A percentile compares a stretch with the other conserved stretches of the same genome.
Evolutionary conservation across 2,329 filamentous ascomycete genomes (phyloP).

Genomic region (Arthrobotrys conoides): DNA sequence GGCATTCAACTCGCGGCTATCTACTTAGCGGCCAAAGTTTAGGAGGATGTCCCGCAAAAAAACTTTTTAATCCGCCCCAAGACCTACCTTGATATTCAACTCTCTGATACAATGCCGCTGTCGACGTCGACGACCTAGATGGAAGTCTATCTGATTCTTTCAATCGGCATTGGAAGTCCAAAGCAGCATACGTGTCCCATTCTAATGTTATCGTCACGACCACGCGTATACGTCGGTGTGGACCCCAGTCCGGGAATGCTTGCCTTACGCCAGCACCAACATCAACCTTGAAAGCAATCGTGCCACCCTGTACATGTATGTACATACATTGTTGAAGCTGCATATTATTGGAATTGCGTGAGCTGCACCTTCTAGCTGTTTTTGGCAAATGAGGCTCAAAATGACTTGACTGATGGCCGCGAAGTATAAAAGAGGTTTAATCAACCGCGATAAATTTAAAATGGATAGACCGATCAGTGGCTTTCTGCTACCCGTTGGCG

Average conservation of each 20-base stretch:
- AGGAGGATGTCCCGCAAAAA: neutral
- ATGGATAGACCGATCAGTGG: no score
- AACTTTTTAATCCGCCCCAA: neutral
- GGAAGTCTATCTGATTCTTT: neutral
- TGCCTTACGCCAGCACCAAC: neutral
- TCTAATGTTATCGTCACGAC: neutral
- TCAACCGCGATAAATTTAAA: neutral
- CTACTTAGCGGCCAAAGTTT: neutral
- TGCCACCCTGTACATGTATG: neutral
- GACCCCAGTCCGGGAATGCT: neutral
- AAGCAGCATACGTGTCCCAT: slow-evolving; percentile 4
- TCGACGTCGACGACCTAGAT: neutral
- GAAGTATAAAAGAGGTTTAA: neutral
- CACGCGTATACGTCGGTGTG: neutral
- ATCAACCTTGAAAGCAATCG: neutral
- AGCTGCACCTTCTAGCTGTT: neutral
- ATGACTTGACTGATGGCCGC: neutral
- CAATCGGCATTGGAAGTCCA: neutral
- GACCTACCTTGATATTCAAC: neutral
- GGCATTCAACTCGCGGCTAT: neutral
- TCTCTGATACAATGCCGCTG: neutral
- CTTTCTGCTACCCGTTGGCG: neutral
- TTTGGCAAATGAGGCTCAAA: slow-evolving; percentile 14
- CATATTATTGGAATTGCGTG: neutral
- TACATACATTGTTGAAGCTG: neutral